Evolutionary conservation across 2,329 filamentous ascomycete species (phyloP).

Genomic region (Cytospora chrysosperma): DNA sequence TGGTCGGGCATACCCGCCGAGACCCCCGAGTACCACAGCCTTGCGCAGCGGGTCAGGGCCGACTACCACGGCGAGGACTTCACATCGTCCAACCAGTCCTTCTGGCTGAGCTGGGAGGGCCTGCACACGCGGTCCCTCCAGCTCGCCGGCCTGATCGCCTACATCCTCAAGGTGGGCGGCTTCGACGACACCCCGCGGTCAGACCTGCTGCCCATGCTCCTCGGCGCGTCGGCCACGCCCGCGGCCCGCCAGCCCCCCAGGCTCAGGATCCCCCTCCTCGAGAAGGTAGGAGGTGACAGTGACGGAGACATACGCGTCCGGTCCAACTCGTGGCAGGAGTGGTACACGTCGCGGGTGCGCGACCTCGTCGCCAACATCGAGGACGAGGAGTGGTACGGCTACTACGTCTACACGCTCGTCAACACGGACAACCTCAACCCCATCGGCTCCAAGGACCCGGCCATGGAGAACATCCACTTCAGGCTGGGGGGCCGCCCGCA

Average conservation of each 20-base stretch:
- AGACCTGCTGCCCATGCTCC: conserved; percentile 21
- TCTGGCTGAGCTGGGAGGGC: conserved; percentile 25
- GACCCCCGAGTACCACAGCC: conserved; percentile 14
- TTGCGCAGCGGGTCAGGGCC: conserved; percentile 18
- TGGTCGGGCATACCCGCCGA: conserved; percentile 13
- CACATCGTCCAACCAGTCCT: conserved; percentile 21
- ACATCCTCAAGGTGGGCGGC: conserved; percentile 17
- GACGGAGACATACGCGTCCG: conserved; percentile 6
- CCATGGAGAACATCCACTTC: conserved; percentile 26
- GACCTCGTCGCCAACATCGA: conserved; percentile 23
- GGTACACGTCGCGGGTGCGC: conserved; percentile 20
- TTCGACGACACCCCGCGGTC: conserved; percentile 23
- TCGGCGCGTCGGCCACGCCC: background rate
- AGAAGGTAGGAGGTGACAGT: conserved; percentile 6
- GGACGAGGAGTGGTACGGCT: conserved; percentile 24
- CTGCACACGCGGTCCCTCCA: conserved; percentile 24
- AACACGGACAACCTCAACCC: conserved; percentile 14
- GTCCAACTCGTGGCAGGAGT: conserved; percentile 22
- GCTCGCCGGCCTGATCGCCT: conserved; percentile 22
- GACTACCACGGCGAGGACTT: conserved; percentile 19
- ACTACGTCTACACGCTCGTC: conserved; percentile 23
- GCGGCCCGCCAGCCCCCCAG: background rate
- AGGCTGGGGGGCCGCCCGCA: conserved; percentile 2
- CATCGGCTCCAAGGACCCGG: conserved; percentile 19
- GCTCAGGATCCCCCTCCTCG: conserved; percentile 16